Conservation (phyloP, 2,329 filamentous ascomycete species). For the Blastomyces emzantsi region DNA sequence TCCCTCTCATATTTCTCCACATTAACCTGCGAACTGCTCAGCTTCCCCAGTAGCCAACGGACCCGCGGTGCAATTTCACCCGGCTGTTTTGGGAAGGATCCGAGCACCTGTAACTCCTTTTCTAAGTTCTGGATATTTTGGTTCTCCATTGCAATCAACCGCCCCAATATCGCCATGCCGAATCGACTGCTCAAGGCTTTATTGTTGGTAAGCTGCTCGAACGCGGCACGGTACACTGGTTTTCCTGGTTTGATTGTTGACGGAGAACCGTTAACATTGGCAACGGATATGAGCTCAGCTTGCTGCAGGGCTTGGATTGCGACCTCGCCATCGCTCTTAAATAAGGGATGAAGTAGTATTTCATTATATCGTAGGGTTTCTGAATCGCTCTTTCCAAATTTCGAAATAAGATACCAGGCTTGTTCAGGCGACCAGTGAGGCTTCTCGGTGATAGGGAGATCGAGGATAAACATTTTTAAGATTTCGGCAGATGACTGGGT, state of each 20-base stretch:
- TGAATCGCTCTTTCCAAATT: constrained; percentile 56
- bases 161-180: constrained; percentile 59
- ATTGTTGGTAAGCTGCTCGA: constrained; percentile 62
- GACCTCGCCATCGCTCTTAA: constrained; percentile 62
- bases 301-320: constrained; percentile 73
- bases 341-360: constrained; percentile 66
- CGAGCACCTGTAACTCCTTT: constrained; percentile 64
- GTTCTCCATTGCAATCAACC: constrained; percentile 62
- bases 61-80: constrained; percentile 57
- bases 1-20: constrained; percentile 66
- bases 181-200: constrained; percentile 63
- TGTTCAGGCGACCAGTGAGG: constrained; percentile 73
- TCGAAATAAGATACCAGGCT: constrained; percentile 80
- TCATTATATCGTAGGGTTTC: constrained; percentile 68
- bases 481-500: constrained; percentile 84
- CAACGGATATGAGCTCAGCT: constrained; percentile 74
- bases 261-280: constrained; percentile 65
- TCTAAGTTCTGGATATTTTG: constrained; percentile 71
- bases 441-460: constrained; percentile 43
- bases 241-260: constrained; percentile 68
- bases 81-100: constrained; percentile 60
- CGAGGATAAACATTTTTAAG: constrained; percentile 79
- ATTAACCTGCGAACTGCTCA: constrained; percentile 64
- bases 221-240: constrained; percentile 79
- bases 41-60: constrained; percentile 63